Percentiles rank a stretch among this genome's conserved stretches.
Evolutionary conservation across 805 yeast species (phyloP).

Genomic region (Sungouiella thailandica): DNA sequence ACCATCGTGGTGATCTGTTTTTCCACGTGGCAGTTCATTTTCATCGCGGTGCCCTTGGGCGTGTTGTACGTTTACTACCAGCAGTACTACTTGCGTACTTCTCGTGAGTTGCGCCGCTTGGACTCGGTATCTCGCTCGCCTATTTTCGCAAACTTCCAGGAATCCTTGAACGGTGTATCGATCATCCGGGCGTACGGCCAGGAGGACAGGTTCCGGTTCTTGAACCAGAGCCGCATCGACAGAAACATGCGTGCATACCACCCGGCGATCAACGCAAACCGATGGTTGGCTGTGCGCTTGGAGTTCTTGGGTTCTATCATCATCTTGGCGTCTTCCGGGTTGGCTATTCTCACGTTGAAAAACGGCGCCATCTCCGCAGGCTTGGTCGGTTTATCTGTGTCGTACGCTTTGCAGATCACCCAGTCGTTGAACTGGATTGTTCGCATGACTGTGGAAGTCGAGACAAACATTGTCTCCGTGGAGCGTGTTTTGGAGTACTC

Average conservation of each 20-base stretch:
- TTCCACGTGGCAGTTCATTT: slow-evolving; percentile 83
- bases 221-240: slow-evolving; percentile 71
- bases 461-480: slow-evolving; percentile 67
- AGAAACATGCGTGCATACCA: slow-evolving; percentile 87
- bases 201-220: slow-evolving; percentile 53
- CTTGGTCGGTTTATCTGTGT: slow-evolving; percentile 86
- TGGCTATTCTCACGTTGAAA: slow-evolving; percentile 66
- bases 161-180: slow-evolving; percentile 68
- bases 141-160: slow-evolving; percentile 80
- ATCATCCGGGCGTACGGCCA: slow-evolving; percentile 74
- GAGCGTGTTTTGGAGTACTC: slow-evolving; percentile 92
- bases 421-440: slow-evolving; percentile 96
- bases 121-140: slow-evolving; percentile 80
- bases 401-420: slow-evolving; percentile 89
- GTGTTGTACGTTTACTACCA: slow-evolving; percentile 67
- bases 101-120: slow-evolving; percentile 78
- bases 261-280: slow-evolving; percentile 86
- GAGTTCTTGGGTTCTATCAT: slow-evolving; percentile 89
- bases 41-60: slow-evolving; percentile 66
- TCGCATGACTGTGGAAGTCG: slow-evolving; percentile 96
- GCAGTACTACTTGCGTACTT: slow-evolving; percentile 68
- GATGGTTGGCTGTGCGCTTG: slow-evolving; percentile 96
- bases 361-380: slow-evolving; percentile 80
- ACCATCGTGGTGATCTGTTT: slow-evolving; percentile 75
- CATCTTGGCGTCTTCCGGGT: slow-evolving; percentile 79